A percentile compares a stretch with the other conserved stretches of the same genome.
These are phyloP conservation scores for Trametes cingulata DNA, from an alignment of 768 basidiomycete genomes.

Conservation along the genomic window DNA sequence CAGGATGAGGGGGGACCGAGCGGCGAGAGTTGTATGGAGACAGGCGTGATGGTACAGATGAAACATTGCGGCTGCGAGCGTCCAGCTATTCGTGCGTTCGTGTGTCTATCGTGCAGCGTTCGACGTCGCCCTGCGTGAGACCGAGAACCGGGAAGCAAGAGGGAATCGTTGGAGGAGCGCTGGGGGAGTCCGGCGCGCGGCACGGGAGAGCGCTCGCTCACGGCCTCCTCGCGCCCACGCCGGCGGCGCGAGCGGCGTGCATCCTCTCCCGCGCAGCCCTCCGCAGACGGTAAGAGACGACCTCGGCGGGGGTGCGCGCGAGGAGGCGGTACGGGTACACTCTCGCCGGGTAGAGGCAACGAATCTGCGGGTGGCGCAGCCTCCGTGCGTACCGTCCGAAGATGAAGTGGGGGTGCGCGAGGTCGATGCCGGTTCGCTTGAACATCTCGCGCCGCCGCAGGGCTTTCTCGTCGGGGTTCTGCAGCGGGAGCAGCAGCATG, in stretches of 20 bases:
- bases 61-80: conserved; percentile 2
- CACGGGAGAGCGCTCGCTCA: not conserved
- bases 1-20: not conserved
- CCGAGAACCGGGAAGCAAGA: not conserved
- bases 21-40: conserved; percentile 12
- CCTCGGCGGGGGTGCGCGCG: conserved; percentile 13
- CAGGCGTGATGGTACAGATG: not conserved
- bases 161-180: not conserved
- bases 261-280: not conserved
- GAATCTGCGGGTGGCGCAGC: conserved; percentile 45
- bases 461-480: conserved; percentile 25
- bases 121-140: not conserved
- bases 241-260: not conserved
- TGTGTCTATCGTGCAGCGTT: conserved; percentile 13
- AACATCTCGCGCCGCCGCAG: not conserved
- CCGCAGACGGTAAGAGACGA: not conserved
- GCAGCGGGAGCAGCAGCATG: conserved; percentile 45
- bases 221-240: not conserved
- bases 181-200: not conserved
- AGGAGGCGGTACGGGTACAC: conserved; percentile 59
- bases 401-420: conserved; percentile 42
- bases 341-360: conserved; percentile 47
- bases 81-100: conserved; percentile 11
- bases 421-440: not conserved
- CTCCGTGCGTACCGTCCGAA: conserved; percentile 50